A percentile compares a stretch with the other conserved stretches of the same genome.
These are phyloP conservation scores for Blastobotrys attinorum DNA, from an alignment of 805 yeast genomes.

Conservation along the genomic window DNA sequence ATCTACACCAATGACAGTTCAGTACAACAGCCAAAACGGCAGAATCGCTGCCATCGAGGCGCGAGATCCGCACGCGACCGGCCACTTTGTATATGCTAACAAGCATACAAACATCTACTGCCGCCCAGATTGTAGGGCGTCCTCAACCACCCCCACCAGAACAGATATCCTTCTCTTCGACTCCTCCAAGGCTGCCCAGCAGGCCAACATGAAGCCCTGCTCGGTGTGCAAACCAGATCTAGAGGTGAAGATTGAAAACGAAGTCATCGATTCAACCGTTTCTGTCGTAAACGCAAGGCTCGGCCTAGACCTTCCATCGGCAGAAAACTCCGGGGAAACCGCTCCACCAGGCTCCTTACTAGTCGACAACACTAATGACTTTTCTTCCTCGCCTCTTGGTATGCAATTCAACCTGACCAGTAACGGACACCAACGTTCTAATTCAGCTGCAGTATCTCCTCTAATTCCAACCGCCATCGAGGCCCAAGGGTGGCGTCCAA, in stretches of 20 bases:
- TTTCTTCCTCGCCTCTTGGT: no score
- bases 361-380: neutral
- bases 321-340: neutral
- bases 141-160: slow-evolving; percentile 20
- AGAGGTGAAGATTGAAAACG: slow-evolving; percentile 12
- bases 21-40: no score
- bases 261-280: slow-evolving; percentile 41
- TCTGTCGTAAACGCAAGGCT: slow-evolving; percentile 46
- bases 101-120: slow-evolving; percentile 40
- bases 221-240: slow-evolving; percentile 45
- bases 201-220: slow-evolving; percentile 44
- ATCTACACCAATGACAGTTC: no score
- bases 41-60: neutral
- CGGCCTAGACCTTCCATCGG: slow-evolving; percentile 42
- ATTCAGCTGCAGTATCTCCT: slow-evolving; percentile 2
- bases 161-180: slow-evolving; percentile 38
- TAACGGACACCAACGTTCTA: slow-evolving; percentile 29
- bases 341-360: neutral
- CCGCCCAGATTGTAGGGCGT: slow-evolving; percentile 58
- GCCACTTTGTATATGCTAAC: slow-evolving; percentile 42
- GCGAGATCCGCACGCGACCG: neutral
- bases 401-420: neutral
- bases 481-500: slow-evolving; percentile 13
- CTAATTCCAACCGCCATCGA: slow-evolving; percentile 6
- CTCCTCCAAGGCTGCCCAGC: slow-evolving; percentile 35